Evolutionary conservation across 1,284 basidiomycete genomes (phyloP), one percentile per base, ranked within the genome.

Genomic region (Jaminaea rosea): DNA sequence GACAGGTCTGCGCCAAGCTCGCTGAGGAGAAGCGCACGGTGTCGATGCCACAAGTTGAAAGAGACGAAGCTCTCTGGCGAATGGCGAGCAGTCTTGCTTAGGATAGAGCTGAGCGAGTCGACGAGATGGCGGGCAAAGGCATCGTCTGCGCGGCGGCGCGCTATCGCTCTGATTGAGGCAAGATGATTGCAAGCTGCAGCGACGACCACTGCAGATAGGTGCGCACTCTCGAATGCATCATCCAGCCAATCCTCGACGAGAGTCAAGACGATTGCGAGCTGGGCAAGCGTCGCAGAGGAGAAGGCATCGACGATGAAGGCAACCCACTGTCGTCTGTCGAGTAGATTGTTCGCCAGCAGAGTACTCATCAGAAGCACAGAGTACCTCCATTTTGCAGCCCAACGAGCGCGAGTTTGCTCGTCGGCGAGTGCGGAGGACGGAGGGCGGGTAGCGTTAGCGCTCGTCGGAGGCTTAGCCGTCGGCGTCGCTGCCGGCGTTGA

Each of bases 261-360:
- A 46, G 84, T 80, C 7, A 82, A 80, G 10, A 92, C 76, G 65
- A 94, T 92, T 1, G 85, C 84, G 5, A 86, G 80, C 75, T 94
- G 90, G 1, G 88, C 87, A 17, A 89, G 79, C 72, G 91, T 90
- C 60, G 84, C 84, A 0, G 78, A 77, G 6, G 76, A 72, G 77
- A 92, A 81, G 63, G 86, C 84, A 49, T 88, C 83, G 11, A 88
- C 82, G 42, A 93, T 77, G 90, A 91, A 97, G 6, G 80, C 78
- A 9, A 89, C 79, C 67, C 93, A 85, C 0, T 85, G 82, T 19
- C 82, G 80, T 46, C 83, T 83, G 60, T 94, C 90, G 21, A 97
- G 81, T 9, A 98, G 80, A 13, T 84, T 82, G 63, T 88, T 85
- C 0, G 81, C 78, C 71, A 88, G 87, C 67, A 94, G 86, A 4